Evolutionary conservation across 108 stramenopile genomes (phyloP).

Genomic region (Cyclotella choctawhatcheeana): DNA sequence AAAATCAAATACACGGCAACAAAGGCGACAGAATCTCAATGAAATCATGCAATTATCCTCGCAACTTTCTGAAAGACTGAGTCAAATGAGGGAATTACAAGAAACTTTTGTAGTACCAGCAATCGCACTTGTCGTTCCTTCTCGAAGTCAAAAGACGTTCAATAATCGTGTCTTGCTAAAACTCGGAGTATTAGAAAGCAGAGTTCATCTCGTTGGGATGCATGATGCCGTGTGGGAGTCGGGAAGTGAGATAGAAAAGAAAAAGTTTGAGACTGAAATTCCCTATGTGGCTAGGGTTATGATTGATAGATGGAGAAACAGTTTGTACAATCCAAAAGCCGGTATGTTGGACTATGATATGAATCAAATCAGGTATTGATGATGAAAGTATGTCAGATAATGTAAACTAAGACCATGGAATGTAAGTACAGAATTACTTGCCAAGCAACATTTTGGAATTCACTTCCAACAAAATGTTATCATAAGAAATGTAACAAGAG

Average conservation of each 20-base stretch:
- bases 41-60: conserved; percentile 45
- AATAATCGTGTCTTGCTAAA: conserved; percentile 69
- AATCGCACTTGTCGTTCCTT: conserved; percentile 57
- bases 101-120: conserved; percentile 67
- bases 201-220: conserved; percentile 84
- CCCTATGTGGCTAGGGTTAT: conserved; percentile 67
- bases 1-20: conserved; percentile 6
- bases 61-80: conserved; percentile 40
- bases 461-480: too few relatives aligned
- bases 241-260: conserved; percentile 38
- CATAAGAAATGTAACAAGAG: too few relatives aligned
- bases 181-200: conserved; percentile 75
- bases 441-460: too few relatives aligned
- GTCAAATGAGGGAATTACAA: conserved; percentile 56
- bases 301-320: conserved; percentile 83
- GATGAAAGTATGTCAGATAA: too few relatives aligned
- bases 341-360: conserved; percentile 44
- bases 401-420: too few relatives aligned
- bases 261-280: conserved; percentile 66
- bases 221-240: conserved; percentile 71
- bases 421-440: too few relatives aligned
- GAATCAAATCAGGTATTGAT: too few relatives aligned
- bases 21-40: conserved; percentile 29
- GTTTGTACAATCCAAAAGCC: conserved; percentile 71
- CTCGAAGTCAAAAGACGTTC: conserved; percentile 75